Base-by-base conservation (phyloP, 1,139 yeast species). In the Meyerozyma sp. region DNA sequence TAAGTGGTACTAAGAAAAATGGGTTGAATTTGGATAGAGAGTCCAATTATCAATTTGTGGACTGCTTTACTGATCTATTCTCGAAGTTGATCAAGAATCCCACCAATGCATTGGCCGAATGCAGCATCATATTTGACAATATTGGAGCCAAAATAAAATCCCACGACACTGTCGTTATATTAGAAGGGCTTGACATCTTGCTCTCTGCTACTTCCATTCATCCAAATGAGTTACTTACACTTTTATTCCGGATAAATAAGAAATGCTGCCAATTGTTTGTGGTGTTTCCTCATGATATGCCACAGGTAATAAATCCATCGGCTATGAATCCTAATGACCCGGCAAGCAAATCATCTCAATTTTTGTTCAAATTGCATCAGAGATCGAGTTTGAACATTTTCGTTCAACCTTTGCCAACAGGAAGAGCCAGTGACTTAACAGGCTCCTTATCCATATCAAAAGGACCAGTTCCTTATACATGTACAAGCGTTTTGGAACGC, bases 381-480 rank as follows among this genome's bases (percentile, higher is more conserved):
- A 68, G 75, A 47, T 66, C 86, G 0, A 67, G 71, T 10, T 44
- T 81, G 34, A 70, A 78, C 37, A 54, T 87, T 10, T 69, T 75
- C 26, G 59, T 87, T 38, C 75, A 77, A 49, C 90, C 95, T 1
- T 64, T 88, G 48, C 71, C 77, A 5, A 88, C 96, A 0, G 96
- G 96, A 0, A 71, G 90, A 54, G 95, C 96, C 0, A 79, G 77
- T 41, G 96, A 88, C 58, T 79, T 88, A 2, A 84, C 95, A 0
- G 96, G 96, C 1, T 74, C 81, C 4, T 54, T 88, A 41, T 69
- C 77, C 0, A 70, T 88, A 0, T 63, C 81, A 0, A 68, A 65
- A 43, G 95, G 95, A 1, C 49, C 73, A 41, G 18, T 66, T 45
- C 64, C 75, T 36, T 48, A 58, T 35, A 49, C 48, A 26, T 55